These are phyloP conservation scores for Lepraria neglecta DNA, from an alignment of 495 filamentous ascomycete species.

Conservation along the genomic window DNA sequence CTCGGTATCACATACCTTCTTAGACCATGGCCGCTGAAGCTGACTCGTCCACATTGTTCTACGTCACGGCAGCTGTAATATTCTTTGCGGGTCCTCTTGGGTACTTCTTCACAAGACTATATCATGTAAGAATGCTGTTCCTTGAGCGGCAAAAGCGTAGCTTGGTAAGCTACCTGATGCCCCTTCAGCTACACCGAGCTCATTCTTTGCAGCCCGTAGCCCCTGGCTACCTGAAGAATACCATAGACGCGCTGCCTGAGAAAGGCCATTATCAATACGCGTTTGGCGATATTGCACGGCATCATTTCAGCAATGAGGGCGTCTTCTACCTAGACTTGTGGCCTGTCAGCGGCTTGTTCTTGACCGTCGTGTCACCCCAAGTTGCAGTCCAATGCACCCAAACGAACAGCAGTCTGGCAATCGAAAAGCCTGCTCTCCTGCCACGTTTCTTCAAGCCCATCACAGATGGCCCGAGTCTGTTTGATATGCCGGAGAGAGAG, in stretches of 20 bases:
- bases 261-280: constrained; percentile 21
- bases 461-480: constrained; percentile 26
- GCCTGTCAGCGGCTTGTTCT: constrained; percentile 24
- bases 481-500: constrained; percentile 24
- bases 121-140: background rate
- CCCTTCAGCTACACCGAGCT: background rate
- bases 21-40: no score
- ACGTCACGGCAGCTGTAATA: constrained; percentile 25
- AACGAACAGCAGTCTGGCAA: constrained; percentile 20
- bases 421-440: constrained; percentile 23
- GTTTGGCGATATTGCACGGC: constrained; percentile 22
- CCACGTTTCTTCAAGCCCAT: constrained; percentile 27
- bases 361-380: constrained; percentile 25
- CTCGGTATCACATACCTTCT: no score
- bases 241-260: constrained; percentile 15
- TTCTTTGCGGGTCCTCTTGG: constrained; percentile 39
- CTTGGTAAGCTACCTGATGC: background rate
- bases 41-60: no score
- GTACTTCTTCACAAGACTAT: constrained; percentile 28
- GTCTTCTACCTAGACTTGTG: constrained; percentile 30
- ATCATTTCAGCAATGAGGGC: constrained; percentile 23
- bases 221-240: constrained; percentile 18
- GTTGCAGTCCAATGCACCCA: constrained; percentile 26
- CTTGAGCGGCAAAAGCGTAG: background rate
- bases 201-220: background rate